Evolutionary conservation across 495 filamentous ascomycete genomes (phyloP).

Genomic region (Penicillium tannophilum): DNA sequence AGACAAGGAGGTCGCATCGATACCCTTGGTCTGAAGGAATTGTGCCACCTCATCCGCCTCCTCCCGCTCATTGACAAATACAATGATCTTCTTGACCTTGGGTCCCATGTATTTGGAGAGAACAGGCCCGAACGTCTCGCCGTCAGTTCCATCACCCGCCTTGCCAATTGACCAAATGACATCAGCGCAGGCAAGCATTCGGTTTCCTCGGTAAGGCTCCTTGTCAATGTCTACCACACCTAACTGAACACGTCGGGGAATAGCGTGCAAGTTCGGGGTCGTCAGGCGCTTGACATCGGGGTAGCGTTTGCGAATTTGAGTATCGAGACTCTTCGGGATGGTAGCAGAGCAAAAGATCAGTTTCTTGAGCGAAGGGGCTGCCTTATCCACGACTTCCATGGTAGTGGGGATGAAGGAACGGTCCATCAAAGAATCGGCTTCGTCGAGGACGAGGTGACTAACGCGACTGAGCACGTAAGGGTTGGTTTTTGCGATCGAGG

Average conservation of each 20-base stretch:
- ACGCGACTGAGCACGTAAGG: slow-evolving; percentile 89
- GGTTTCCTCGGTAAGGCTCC: slow-evolving; percentile 88
- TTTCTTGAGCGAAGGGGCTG: slow-evolving; percentile 75
- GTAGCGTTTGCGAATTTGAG: slow-evolving; percentile 75
- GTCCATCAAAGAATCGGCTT: slow-evolving; percentile 94
- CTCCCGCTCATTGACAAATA: slow-evolving; percentile 98
- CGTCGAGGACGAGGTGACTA: slow-evolving; percentile 83
- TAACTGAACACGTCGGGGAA: slow-evolving; percentile 91
- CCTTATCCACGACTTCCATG: slow-evolving; percentile 74
- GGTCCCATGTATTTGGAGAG: slow-evolving; percentile 32
- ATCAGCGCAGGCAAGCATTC: slow-evolving; percentile 87
- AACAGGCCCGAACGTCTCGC: slow-evolving; percentile 36
- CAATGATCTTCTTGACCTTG: slow-evolving; percentile 84
- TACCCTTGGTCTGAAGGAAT: slow-evolving; percentile 80
- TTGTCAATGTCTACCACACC: slow-evolving; percentile 89
- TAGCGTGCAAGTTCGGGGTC: slow-evolving; percentile 93
- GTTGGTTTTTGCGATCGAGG: slow-evolving; percentile 80
- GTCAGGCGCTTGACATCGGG: slow-evolving; percentile 82
- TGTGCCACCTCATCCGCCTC: slow-evolving; percentile 77
- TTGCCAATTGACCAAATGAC: slow-evolving; percentile 92
- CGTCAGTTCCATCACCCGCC: slow-evolving; percentile 51
- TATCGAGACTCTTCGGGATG: slow-evolving; percentile 86
- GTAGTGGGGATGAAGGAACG: slow-evolving; percentile 86
- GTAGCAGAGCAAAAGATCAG: slow-evolving; percentile 97
- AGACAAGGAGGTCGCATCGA: slow-evolving; percentile 80